Conservation (phyloP, 2,329 filamentous ascomycete species). For the Verticillium tricorpus region DNA sequence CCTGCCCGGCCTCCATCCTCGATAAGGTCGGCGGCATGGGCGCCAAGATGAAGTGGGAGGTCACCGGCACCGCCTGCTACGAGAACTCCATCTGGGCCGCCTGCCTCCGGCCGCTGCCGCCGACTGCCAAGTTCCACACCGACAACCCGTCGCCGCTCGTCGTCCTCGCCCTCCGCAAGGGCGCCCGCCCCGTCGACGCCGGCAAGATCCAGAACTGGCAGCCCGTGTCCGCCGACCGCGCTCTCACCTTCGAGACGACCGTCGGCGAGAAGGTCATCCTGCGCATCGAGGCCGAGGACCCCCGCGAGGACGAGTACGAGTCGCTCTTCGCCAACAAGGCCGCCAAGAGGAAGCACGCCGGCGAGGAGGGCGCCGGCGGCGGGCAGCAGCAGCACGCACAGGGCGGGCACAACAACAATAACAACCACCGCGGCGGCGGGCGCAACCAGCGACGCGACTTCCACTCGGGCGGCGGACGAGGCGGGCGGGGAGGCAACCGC, state of each 20-base stretch:
- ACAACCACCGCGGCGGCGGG: constrained; percentile 28
- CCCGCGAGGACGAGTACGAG: constrained; percentile 58
- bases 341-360: constrained; percentile 53
- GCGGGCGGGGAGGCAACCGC: constrained; percentile 31
- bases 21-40: constrained; percentile 85
- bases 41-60: constrained; percentile 77
- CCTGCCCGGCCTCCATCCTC: constrained; percentile 67
- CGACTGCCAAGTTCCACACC: constrained; percentile 66
- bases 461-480: constrained; percentile 35
- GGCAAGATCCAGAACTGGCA: constrained; percentile 81
- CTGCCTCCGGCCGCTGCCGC: constrained; percentile 66
- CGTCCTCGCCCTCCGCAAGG: constrained; percentile 74
- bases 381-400: constrained; percentile 24
- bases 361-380: constrained; percentile 44
- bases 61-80: constrained; percentile 68
- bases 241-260: constrained; percentile 73
- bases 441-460: constrained; percentile 36
- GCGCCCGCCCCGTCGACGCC: constrained; percentile 73
- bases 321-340: constrained; percentile 56
- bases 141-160: constrained; percentile 76
- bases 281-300: constrained; percentile 69
- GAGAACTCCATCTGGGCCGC: constrained; percentile 88
- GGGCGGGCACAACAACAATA: constrained; percentile 18
- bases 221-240: constrained; percentile 64
- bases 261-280: constrained; percentile 85